Base-by-base conservation (phyloP, 2,329 filamentous ascomycete genomes). In the Cladobotryum protrusum region DNA sequence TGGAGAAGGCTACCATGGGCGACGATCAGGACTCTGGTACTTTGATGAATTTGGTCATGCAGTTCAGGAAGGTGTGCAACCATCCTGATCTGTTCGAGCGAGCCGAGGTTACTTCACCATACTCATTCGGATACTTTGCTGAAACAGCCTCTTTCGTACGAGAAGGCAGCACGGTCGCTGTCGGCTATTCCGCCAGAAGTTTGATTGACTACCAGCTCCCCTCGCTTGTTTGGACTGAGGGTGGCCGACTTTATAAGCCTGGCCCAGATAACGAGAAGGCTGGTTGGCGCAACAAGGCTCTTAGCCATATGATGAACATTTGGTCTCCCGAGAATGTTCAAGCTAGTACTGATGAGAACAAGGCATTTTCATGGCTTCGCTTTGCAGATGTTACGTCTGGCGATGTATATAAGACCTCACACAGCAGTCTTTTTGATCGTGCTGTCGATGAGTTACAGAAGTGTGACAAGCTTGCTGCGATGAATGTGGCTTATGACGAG, bases 31-130 rank as follows among this genome's bases (percentile, higher is more conserved):
- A 97, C 64, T 95, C 89, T 34, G 91, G 92, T 37, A 97, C 92
- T 1, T 72, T 99, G 61, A 97, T 99, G 93, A 99, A 99, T 69
- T 76, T 99, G 57, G 93, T 99, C 56, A 99, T 99, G 93, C 93
- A 99, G 71, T 99, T 99, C 80, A 83, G 93, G 61, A 99, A 99
- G 72, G 93, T 99, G 50, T 99, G 93, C 74, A 99, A 99, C 64
- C 93, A 99, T 65, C 93, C 93, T 0, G 93, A 99, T 70, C 72
- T 99, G 33, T 99, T 99, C 59, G 91, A 99, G 69, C 86, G 93
- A 42, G 91, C 92, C 9, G 92, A 97, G 54, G 95, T 89, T 8
- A 85, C 81, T 19, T 96, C 91, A 8, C 89, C 93, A 0, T 85
- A 92, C 61, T 86, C 89, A 1, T 83, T 86, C 59, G 82, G 84